phyloP scores from a whole-genome alignment of 768 basidiomycete genomes.

The Collybiopsis confluens region DNA sequence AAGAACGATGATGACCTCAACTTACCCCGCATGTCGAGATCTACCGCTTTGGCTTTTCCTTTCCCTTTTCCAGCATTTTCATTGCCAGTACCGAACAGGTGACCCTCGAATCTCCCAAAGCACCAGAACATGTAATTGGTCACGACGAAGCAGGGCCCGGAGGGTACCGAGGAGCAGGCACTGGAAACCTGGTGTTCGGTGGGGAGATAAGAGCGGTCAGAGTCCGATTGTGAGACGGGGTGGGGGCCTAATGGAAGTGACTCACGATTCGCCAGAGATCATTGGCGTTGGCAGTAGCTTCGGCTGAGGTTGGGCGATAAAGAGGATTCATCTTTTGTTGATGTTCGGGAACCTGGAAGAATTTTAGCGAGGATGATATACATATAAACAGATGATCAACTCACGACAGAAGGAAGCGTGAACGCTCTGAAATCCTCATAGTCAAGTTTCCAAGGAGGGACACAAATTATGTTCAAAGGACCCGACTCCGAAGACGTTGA shows the following conservation, averaged over 20 bases:
- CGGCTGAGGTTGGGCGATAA: background rate
- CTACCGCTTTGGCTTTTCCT: background rate
- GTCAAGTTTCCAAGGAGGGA: conserved; percentile 1
- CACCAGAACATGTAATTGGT: conserved; percentile 3
- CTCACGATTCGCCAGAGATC: background rate
- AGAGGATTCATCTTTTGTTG: background rate
- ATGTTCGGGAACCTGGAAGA: background rate
- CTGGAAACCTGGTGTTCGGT: background rate
- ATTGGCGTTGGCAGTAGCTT: background rate
- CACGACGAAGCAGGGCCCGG: conserved; percentile 1
- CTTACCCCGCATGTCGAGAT: background rate
- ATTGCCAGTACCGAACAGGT: too few species aligned
- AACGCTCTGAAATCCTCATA: background rate
- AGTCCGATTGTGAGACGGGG: too few species aligned
- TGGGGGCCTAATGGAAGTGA: background rate
- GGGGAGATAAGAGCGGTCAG: too few species aligned
- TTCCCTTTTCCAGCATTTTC: background rate
- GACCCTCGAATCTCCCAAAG: background rate
- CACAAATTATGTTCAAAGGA: background rate
- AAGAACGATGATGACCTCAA: too few species aligned
- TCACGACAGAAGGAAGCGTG: background rate
- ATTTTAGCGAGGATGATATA: background rate
- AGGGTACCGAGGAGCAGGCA: background rate
- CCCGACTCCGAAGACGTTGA: background rate
- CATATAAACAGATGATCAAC: background rate